Conservation (phyloP, 2,329 filamentous ascomycete genomes). For the Exophiala sp. region DNA sequence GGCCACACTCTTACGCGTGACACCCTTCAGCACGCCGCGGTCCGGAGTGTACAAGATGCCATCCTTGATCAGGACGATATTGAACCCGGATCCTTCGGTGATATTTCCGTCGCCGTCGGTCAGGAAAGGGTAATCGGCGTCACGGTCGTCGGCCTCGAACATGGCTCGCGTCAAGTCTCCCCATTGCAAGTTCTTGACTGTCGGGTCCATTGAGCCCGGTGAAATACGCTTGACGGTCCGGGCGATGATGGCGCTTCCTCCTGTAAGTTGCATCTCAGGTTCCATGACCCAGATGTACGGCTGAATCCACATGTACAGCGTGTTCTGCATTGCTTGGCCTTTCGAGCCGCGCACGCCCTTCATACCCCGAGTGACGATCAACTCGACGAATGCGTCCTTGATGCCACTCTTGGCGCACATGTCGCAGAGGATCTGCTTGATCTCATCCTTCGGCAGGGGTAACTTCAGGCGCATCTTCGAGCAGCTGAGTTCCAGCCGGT, state of each 20-base stretch:
- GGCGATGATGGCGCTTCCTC: slow-evolving; percentile 45
- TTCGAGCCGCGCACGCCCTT: slow-evolving; percentile 39
- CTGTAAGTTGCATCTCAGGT: slow-evolving; percentile 40
- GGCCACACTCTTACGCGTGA: slow-evolving; percentile 50
- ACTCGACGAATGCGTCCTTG: slow-evolving; percentile 49
- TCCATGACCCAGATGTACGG: slow-evolving; percentile 53
- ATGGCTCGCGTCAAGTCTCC: slow-evolving; percentile 47
- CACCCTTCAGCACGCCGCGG: slow-evolving; percentile 47
- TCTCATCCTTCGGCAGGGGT: slow-evolving; percentile 40
- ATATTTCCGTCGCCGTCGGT: slow-evolving; percentile 50
- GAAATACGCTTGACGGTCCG: slow-evolving; percentile 46
- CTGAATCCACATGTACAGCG: slow-evolving; percentile 48
- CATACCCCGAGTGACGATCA: slow-evolving; percentile 51
- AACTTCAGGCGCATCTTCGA: slow-evolving; percentile 45
- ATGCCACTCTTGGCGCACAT: slow-evolving; percentile 50
- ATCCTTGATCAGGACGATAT: slow-evolving; percentile 47
- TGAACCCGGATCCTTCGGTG: slow-evolving; percentile 52
- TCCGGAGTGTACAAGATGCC: slow-evolving; percentile 46
- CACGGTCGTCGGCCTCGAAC: slow-evolving; percentile 48
- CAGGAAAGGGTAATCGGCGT: slow-evolving; percentile 48
- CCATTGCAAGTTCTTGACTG: slow-evolving; percentile 53
- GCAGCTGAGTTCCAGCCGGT: slow-evolving; percentile 44
- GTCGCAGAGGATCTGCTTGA: slow-evolving; percentile 40
- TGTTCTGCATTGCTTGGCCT: slow-evolving; percentile 37
- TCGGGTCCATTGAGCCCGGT: slow-evolving; percentile 49